These are phyloP conservation scores for Tolypocladium amazonense DNA, from an alignment of 2,329 filamentous ascomycete species.

Conservation along the genomic window DNA sequence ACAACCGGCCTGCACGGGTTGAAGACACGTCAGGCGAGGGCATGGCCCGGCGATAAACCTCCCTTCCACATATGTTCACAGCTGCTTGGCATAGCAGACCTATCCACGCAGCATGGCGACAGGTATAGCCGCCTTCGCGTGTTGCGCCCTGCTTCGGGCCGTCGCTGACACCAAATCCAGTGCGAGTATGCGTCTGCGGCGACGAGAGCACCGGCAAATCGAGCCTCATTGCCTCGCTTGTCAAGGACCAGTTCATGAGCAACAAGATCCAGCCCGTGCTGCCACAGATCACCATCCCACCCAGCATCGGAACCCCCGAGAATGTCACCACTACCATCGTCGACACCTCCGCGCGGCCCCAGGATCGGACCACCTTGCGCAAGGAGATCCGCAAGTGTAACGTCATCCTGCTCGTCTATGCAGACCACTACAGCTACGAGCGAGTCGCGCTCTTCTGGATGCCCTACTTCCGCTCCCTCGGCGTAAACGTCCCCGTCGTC, in stretches of 20 bases:
- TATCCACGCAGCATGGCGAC: conserved; percentile 13
- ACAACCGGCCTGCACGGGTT: neutral
- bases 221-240: conserved; percentile 84
- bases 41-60: conserved; percentile 7
- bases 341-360: conserved; percentile 90
- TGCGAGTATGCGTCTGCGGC: conserved; percentile 92
- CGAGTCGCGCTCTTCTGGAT: conserved; percentile 96
- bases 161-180: conserved; percentile 24
- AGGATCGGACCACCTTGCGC: conserved; percentile 80
- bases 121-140: conserved; percentile 7
- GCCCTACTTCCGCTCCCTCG: conserved; percentile 92
- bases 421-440: conserved; percentile 98
- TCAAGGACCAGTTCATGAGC: conserved; percentile 93
- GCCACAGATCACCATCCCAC: conserved; percentile 89
- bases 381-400: conserved; percentile 96
- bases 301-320: conserved; percentile 84
- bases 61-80: neutral
- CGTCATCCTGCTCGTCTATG: conserved; percentile 92
- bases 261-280: conserved; percentile 93
- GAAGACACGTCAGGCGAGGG: conserved; percentile 2
- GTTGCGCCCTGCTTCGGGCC: neutral
- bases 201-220: conserved; percentile 95
- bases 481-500: conserved; percentile 97
- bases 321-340: conserved; percentile 97
- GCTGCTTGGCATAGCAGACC: conserved; percentile 1